Conservation (phyloP, 2,329 filamentous ascomycete species). For the Anisogramma anomala region DNA sequence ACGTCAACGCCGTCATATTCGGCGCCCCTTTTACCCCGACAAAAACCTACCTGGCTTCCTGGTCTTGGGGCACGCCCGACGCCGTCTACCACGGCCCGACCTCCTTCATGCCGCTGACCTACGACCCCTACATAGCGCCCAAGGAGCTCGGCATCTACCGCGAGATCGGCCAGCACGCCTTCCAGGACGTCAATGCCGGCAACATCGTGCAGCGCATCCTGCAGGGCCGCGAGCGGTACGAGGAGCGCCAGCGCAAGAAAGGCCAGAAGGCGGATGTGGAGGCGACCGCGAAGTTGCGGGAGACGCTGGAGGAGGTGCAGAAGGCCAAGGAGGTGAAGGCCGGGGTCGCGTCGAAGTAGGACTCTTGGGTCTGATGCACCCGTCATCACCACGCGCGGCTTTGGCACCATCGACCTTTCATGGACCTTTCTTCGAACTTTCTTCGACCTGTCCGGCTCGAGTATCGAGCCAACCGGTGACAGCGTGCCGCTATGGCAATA, state of each 20-base stretch:
- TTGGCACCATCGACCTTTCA: no score
- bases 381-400: no score
- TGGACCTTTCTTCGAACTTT: no score
- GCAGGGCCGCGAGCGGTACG: slow-evolving; percentile 75
- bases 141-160: slow-evolving; percentile 76
- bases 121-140: slow-evolving; percentile 70
- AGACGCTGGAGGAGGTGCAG: slow-evolving; percentile 51
- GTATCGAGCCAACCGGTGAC: no score
- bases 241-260: slow-evolving; percentile 83
- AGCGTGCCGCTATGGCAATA: no score
- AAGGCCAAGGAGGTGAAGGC: slow-evolving; percentile 30
- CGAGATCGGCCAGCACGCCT: slow-evolving; percentile 66
- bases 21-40: slow-evolving; percentile 80
- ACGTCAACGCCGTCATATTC: slow-evolving; percentile 79
- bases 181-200: slow-evolving; percentile 54
- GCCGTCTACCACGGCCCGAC: slow-evolving; percentile 96
- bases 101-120: slow-evolving; percentile 69
- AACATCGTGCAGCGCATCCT: slow-evolving; percentile 88
- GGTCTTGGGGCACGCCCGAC: slow-evolving; percentile 64
- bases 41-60: slow-evolving; percentile 60
- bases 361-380: no score
- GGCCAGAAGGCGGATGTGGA: slow-evolving; percentile 75
- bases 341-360: background rate
- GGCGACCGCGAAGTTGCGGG: slow-evolving; percentile 48
- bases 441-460: no score